A percentile compares a stretch with the other conserved stretches of the same genome.
phyloP scores from a whole-genome alignment of 2,329 filamentous ascomycete species.

The Penicillium glabrum region DNA sequence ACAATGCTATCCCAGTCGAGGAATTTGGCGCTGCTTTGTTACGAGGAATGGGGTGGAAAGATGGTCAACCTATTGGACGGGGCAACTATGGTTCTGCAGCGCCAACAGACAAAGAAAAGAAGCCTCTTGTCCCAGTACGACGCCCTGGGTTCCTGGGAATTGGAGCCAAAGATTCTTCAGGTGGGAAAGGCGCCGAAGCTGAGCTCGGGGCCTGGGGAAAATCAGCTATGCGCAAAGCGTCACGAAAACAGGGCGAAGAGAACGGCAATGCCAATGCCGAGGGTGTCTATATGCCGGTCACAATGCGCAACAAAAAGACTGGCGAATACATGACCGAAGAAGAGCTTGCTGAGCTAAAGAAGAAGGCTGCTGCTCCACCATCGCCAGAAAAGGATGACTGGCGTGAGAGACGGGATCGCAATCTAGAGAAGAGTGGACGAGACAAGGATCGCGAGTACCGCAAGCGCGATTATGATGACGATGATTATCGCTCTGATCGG shows the following conservation, averaged over 20 bases:
- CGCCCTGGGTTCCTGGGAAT: slow-evolving; percentile 82
- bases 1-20: slow-evolving; percentile 85
- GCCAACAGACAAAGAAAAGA: slow-evolving; percentile 49
- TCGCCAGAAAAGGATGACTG: slow-evolving; percentile 47
- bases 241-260: slow-evolving; percentile 56
- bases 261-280: slow-evolving; percentile 39
- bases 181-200: slow-evolving; percentile 56
- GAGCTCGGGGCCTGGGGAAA: slow-evolving; percentile 82
- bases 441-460: slow-evolving; percentile 35
- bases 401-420: slow-evolving; percentile 46
- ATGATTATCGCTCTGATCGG: slow-evolving; percentile 36
- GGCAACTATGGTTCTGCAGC: slow-evolving; percentile 51
- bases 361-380: slow-evolving; percentile 46
- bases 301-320: slow-evolving; percentile 61
- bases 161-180: slow-evolving; percentile 75
- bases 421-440: slow-evolving; percentile 41
- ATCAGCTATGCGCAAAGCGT: slow-evolving; percentile 54
- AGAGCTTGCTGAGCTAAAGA: slow-evolving; percentile 55
- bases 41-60: slow-evolving; percentile 94
- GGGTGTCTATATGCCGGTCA: slow-evolving; percentile 61
- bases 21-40: slow-evolving; percentile 91
- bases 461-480: slow-evolving; percentile 33
- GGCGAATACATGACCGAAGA: slow-evolving; percentile 64
- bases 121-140: slow-evolving; percentile 65
- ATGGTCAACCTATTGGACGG: slow-evolving; percentile 58